Conservation (phyloP, 106 monocot genomes). For the Apostasia shenzhenica region DNA sequence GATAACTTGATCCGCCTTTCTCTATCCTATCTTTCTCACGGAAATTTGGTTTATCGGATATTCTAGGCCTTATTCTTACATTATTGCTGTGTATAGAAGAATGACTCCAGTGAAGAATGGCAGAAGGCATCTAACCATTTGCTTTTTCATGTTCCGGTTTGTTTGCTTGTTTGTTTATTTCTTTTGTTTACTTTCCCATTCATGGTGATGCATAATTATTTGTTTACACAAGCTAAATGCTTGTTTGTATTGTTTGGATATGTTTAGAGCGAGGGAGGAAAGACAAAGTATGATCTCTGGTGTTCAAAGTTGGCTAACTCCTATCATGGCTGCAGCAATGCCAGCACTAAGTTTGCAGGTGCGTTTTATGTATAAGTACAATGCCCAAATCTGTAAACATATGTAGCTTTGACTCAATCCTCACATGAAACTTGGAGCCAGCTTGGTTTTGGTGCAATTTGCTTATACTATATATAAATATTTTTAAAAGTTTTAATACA, state of each 20-base stretch:
- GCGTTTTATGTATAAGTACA: background rate
- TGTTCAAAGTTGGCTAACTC: slow-evolving; percentile 44
- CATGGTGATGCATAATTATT: background rate
- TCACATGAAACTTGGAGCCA: background rate
- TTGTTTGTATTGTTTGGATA: slow-evolving; percentile 7
- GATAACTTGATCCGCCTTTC: background rate
- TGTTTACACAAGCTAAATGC: background rate
- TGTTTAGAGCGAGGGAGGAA: slow-evolving; percentile 33
- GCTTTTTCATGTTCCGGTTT: slow-evolving; percentile 54
- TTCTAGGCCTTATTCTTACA: background rate
- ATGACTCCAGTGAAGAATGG: background rate
- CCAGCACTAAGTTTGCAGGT: slow-evolving; percentile 66
- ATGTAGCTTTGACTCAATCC: background rate
- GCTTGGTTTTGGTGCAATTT: too few species aligned
- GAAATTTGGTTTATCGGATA: background rate
- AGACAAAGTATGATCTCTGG: slow-evolving; percentile 44
- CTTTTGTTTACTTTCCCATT: background rate
- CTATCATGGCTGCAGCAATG: slow-evolving; percentile 78
- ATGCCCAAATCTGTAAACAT: background rate
- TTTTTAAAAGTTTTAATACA: too few species aligned
- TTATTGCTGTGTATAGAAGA: background rate
- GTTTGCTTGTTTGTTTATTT: slow-evolving; percentile 1
- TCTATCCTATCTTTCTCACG: too few species aligned
- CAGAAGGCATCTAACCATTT: slow-evolving; percentile 5
- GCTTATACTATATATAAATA: too few species aligned